These are phyloP conservation scores for Xerocomus amazonicus DNA, from an alignment of 1,284 basidiomycete genomes.

Conservation along the genomic window DNA sequence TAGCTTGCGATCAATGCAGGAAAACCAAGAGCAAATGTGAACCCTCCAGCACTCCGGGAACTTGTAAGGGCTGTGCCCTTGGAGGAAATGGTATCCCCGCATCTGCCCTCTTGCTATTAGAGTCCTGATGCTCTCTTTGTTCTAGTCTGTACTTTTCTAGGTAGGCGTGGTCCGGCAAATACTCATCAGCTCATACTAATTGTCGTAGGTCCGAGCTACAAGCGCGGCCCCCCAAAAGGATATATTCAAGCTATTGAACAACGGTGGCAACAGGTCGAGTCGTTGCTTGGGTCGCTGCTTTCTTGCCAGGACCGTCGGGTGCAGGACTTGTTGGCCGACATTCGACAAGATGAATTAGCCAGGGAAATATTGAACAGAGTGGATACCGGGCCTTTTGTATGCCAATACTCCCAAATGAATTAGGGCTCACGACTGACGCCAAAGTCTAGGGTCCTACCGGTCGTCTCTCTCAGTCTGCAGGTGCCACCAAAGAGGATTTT, in stretches of 20 bases:
- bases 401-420: background rate
- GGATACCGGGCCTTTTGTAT: constrained; percentile 71
- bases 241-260: constrained; percentile 90
- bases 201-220: constrained; percentile 69
- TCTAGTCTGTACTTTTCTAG: constrained; percentile 74
- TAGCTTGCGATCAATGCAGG: constrained; percentile 81
- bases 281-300: constrained; percentile 73
- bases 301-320: constrained; percentile 71
- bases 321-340: constrained; percentile 62
- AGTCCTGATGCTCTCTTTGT: constrained; percentile 13
- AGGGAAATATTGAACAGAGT: constrained; percentile 69
- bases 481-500: constrained; percentile 62
- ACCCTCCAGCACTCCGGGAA: constrained; percentile 45
- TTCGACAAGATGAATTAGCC: constrained; percentile 68
- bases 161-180: constrained; percentile 34
- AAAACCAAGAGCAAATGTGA: constrained; percentile 88
- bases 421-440: constrained; percentile 8
- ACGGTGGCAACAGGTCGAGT: constrained; percentile 85
- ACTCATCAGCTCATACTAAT: background rate
- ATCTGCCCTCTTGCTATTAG: background rate
- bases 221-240: constrained; percentile 84
- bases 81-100: constrained; percentile 53
- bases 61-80: constrained; percentile 67
- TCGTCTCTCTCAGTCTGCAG: constrained; percentile 46
- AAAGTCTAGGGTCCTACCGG: constrained; percentile 58